These are phyloP conservation scores for Aspergillus quadricinctus DNA, from an alignment of 2,329 filamentous ascomycete genomes.

Conservation along the genomic window DNA sequence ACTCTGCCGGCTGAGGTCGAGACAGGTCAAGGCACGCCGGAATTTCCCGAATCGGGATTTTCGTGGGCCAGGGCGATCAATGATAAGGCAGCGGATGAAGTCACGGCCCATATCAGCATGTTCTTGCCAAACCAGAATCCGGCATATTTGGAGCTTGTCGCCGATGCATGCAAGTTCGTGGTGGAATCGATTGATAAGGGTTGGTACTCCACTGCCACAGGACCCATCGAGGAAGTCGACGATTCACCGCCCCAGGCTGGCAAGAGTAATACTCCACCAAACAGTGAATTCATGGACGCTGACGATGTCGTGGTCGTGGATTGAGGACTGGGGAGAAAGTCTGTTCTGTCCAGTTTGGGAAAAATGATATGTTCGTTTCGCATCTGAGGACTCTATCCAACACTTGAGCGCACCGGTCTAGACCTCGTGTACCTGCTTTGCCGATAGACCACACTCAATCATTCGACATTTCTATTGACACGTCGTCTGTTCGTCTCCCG, in stretches of 20 bases:
- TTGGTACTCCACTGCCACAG: conserved; percentile 34
- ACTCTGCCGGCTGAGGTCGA: conserved; percentile 62
- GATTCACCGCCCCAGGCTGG: conserved; percentile 14
- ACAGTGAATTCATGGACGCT: conserved; percentile 26
- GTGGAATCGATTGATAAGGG: conserved; percentile 37
- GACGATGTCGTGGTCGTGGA: conserved; percentile 36
- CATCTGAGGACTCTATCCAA: neutral
- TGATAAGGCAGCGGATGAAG: conserved; percentile 73
- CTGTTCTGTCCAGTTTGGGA: neutral
- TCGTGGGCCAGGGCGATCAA: conserved; percentile 72
- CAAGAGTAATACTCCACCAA: conserved; percentile 5
- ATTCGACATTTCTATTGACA: neutral
- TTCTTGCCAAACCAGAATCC: conserved; percentile 43
- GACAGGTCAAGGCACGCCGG: conserved; percentile 17
- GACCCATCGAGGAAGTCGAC: conserved; percentile 15
- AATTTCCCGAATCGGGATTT: conserved; percentile 35
- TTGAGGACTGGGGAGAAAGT: conserved; percentile 6
- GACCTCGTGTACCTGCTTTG: neutral
- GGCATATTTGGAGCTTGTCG: conserved; percentile 38
- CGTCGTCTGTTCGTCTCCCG: neutral
- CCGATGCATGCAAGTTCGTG: conserved; percentile 36
- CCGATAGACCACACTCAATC: neutral
- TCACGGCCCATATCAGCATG: conserved; percentile 65
- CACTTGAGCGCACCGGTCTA: neutral
- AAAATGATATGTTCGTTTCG: neutral